These are phyloP conservation scores for Tephrocybe sp. DNA, from an alignment of 768 basidiomycete species.

Conservation along the genomic window DNA sequence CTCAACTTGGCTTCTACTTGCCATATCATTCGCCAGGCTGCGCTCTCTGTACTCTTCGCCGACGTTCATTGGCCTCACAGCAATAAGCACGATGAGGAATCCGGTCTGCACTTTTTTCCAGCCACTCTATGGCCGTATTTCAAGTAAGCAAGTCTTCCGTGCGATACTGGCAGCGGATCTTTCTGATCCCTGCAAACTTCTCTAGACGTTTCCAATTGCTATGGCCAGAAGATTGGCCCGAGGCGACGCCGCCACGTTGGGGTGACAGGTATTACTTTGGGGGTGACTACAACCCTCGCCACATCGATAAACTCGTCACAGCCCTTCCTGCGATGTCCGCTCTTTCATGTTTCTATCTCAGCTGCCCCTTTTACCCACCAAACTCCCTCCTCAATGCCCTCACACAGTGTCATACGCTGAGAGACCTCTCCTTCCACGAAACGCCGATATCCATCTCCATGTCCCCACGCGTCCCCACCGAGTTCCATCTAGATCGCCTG, in stretches of 20 bases:
- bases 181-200: background rate
- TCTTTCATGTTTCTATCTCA: conserved; percentile 34
- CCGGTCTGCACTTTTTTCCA: conserved; percentile 40
- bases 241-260: conserved; percentile 38
- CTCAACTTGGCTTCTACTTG: conserved; percentile 27
- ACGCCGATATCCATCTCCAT: conserved; percentile 38
- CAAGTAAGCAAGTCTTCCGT: conserved; percentile 26
- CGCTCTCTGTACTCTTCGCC: conserved; percentile 32
- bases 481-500: conserved; percentile 33
- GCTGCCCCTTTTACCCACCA: conserved; percentile 41
- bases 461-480: conserved; percentile 28
- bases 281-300: conserved; percentile 34
- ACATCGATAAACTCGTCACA: conserved; percentile 34
- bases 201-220: conserved; percentile 34
- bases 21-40: conserved; percentile 25
- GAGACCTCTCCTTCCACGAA: conserved; percentile 36
- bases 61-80: conserved; percentile 40
- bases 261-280: conserved; percentile 34
- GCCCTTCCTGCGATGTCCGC: conserved; percentile 36
- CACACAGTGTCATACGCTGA: conserved; percentile 32
- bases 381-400: conserved; percentile 34
- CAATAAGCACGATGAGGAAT: conserved; percentile 34
- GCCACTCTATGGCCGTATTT: conserved; percentile 36
- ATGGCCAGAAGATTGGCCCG: conserved; percentile 48
- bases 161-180: background rate